These are phyloP conservation scores for Cryptococcus sp. DNA, from an alignment of 1,284 basidiomycete species.

Conservation along the genomic window DNA sequence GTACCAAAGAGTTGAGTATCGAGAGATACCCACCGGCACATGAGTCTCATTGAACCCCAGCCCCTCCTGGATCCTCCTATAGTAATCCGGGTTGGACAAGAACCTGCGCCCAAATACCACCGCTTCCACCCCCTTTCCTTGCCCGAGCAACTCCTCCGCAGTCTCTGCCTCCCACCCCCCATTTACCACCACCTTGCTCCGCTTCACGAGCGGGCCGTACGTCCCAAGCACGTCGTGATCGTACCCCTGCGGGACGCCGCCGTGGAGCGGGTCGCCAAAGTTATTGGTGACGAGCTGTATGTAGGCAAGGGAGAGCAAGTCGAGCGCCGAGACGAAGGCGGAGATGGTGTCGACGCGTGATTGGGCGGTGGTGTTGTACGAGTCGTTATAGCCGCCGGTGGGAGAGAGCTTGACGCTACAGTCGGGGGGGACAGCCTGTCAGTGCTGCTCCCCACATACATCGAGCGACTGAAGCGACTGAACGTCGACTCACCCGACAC, in stretches of 20 bases:
- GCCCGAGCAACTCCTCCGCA: conserved; percentile 29
- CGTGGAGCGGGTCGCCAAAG: conserved; percentile 16
- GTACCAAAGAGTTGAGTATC: too few relatives aligned
- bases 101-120: conserved; percentile 56
- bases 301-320: conserved; percentile 51
- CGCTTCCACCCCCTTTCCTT: conserved; percentile 45
- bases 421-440: conserved; percentile 28
- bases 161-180: conserved; percentile 51
- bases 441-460: background rate
- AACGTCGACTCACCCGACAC: conserved; percentile 52
- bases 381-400: conserved; percentile 18
- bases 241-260: conserved; percentile 10
- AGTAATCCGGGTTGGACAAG: conserved; percentile 39
- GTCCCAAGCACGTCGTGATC: conserved; percentile 15
- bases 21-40: conserved; percentile 1
- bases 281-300: conserved; percentile 52
- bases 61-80: conserved; percentile 3
- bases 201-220: conserved; percentile 22
- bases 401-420: conserved; percentile 22
- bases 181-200: conserved; percentile 51
- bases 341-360: conserved; percentile 11
- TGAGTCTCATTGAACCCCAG: background rate
- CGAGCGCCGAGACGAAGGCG: conserved; percentile 15
- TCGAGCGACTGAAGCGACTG: too few relatives aligned
- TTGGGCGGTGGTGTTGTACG: conserved; percentile 4